Percentiles rank a stretch among this genome's conserved stretches.
Conservation (phyloP, 805 yeast species). For the Metschnikowia aberdeeniae region DNA sequence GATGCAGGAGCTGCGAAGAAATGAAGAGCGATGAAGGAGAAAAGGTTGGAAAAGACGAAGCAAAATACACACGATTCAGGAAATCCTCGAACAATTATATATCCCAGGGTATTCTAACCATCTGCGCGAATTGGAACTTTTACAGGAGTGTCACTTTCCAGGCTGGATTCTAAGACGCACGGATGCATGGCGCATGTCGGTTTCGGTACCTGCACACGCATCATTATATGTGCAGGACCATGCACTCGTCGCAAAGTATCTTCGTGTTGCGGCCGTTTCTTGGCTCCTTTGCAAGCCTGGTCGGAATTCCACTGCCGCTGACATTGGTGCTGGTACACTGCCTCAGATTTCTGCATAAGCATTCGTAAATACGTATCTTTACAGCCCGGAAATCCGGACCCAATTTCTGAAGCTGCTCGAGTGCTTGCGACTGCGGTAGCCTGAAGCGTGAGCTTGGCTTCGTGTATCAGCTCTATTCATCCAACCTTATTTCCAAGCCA, state of each 20-base stretch:
- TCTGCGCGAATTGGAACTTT: neutral
- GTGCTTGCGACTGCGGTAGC: too few relatives aligned
- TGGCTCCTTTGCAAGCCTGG: neutral
- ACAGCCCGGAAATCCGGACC: too few relatives aligned
- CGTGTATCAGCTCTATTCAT: too few relatives aligned
- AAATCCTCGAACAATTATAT: neutral
- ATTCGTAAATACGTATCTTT: too few relatives aligned
- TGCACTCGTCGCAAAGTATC: neutral
- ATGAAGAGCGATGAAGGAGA: neutral
- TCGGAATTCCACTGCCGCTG: too few relatives aligned
- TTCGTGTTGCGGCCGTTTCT: neutral
- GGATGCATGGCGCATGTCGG: conserved; percentile 3
- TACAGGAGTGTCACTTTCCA: conserved; percentile 2
- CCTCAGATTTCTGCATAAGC: too few relatives aligned
- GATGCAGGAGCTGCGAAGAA: neutral
- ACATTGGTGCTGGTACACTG: too few relatives aligned
- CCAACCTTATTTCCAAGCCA: too few relatives aligned
- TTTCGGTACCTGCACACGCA: neutral
- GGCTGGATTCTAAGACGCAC: conserved; percentile 5
- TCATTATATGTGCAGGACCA: neutral
- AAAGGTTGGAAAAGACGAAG: neutral
- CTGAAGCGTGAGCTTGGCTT: too few relatives aligned
- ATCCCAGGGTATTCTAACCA: neutral
- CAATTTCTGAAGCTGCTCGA: too few relatives aligned
- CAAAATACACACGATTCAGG: neutral